These are phyloP conservation scores for Scheffersomyces segobiensis DNA, from an alignment of 1,139 yeast genomes.

Conservation along the genomic window DNA sequence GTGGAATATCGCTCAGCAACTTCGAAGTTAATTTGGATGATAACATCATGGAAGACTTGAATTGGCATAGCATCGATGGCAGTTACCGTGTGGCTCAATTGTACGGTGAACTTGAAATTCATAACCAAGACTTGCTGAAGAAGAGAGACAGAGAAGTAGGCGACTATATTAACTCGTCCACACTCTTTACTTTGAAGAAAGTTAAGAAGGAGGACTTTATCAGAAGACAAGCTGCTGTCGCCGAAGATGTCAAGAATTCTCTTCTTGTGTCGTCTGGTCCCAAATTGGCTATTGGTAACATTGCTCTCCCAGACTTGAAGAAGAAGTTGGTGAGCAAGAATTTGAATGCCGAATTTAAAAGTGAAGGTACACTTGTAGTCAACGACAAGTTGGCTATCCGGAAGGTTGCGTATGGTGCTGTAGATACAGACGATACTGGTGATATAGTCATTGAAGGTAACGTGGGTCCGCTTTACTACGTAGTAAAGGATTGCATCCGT, in stretches of 20 bases:
- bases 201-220: constrained; percentile 17
- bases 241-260: constrained; percentile 9
- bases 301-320: constrained; percentile 78
- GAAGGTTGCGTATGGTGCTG: constrained; percentile 54
- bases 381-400: constrained; percentile 75
- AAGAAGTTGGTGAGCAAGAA: constrained; percentile 58
- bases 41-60: constrained; percentile 56
- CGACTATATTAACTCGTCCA: constrained; percentile 36
- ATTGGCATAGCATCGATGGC: constrained; percentile 85
- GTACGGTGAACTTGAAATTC: constrained; percentile 63
- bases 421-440: constrained; percentile 62
- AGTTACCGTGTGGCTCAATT: constrained; percentile 84
- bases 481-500: constrained; percentile 73
- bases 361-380: constrained; percentile 90
- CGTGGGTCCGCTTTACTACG: constrained; percentile 73
- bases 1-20: constrained; percentile 50
- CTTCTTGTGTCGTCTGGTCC: constrained; percentile 21
- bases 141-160: constrained; percentile 20
- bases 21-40: constrained; percentile 75
- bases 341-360: constrained; percentile 81
- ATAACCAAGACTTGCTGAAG: constrained; percentile 22
- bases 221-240: constrained; percentile 9
- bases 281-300: constrained; percentile 81
- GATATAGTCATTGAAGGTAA: constrained; percentile 83
- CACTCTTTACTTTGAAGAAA: constrained; percentile 39